Conservation (phyloP, 2,329 filamentous ascomycete species). For the Fusarium tricinctum region DNA sequence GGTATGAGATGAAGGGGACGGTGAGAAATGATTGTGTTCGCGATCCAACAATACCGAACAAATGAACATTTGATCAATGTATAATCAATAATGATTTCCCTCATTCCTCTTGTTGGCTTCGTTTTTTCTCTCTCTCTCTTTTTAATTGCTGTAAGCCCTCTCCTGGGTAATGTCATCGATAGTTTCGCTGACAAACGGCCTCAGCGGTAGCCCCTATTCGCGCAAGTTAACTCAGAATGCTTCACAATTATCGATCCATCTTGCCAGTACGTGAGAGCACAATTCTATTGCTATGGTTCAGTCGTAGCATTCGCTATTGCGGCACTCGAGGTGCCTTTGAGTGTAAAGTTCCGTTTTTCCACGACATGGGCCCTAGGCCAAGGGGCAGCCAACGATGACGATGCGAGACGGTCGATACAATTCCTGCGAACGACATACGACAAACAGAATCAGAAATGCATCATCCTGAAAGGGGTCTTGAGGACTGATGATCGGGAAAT, state of each 20-base stretch:
- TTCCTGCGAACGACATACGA: too few species aligned
- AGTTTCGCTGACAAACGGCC: neutral
- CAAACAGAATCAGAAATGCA: neutral
- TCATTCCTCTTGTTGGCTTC: neutral
- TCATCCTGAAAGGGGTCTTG: neutral
- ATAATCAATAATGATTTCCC: neutral
- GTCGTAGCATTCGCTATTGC: neutral
- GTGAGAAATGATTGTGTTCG: conserved; percentile 2
- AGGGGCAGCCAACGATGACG: neutral
- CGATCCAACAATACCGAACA: neutral
- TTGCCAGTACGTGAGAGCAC: fast-evolving
- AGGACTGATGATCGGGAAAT: neutral
- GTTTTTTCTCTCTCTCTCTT: neutral
- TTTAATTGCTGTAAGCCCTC: neutral
- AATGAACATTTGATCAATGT: neutral
- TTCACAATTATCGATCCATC: neutral
- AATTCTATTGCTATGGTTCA: fast-evolving
- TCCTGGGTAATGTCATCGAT: neutral
- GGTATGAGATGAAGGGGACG: neutral
- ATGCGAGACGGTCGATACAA: neutral
- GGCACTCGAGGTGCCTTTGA: neutral
- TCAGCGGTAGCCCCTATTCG: conserved; percentile 18
- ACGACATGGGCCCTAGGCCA: neutral
- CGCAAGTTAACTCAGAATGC: neutral
- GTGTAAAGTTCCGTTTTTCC: neutral